Base-by-base conservation (phyloP, 257 asterid species). In the Mentha longifolia region DNA sequence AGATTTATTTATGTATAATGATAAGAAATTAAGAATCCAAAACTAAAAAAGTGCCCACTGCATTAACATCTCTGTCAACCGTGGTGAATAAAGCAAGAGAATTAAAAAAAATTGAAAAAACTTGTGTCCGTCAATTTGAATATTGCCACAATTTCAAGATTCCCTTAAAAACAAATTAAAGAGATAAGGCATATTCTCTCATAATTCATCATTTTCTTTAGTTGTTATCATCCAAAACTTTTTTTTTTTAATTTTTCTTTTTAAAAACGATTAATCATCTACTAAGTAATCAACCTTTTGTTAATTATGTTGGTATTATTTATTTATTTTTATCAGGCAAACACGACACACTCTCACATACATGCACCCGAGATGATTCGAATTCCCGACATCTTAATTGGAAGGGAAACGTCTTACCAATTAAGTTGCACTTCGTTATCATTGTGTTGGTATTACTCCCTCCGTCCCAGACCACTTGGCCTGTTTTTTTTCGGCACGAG, bases 91-190 rank as follows among this genome's bases (percentile, higher is more conserved):
- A 30, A 57, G 39, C 12, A 15, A 12, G 30, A 25, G 6, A 57
- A 2, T 25, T 4, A 28, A 57, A 28, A 28, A 5, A 3, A 30
- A 0, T 28, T 28, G 41, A 30, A 57, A 57, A 28, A 28, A 8
- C 7, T 20, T 30, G 62, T 15, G 63, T 57, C 63, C 63, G 63
- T 57, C 42, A 19, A 57, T 30, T 57, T 30, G 11, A 57, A 30
- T 7, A 16, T 0, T 16, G 28, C 3, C 28, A 51, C 6, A 51
- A 51, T 50, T 16, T 50, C 22, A 49, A n/a, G 17, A 14, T 56
- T 56, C 37, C 37, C 2, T 22, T 22, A 22, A 28, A 28, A 28
- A 28, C 31, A 28, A 28, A 28, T 28, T 2, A 28, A 28, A 28
- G 5, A 54, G n/a, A 9, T 22, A 13, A 20, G 6, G 35, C 37